A percentile compares a stretch with the other conserved stretches of the same genome.
Evolutionary conservation across 148 eudicot species (phyloP).

Genomic region (Chenopodium album): DNA sequence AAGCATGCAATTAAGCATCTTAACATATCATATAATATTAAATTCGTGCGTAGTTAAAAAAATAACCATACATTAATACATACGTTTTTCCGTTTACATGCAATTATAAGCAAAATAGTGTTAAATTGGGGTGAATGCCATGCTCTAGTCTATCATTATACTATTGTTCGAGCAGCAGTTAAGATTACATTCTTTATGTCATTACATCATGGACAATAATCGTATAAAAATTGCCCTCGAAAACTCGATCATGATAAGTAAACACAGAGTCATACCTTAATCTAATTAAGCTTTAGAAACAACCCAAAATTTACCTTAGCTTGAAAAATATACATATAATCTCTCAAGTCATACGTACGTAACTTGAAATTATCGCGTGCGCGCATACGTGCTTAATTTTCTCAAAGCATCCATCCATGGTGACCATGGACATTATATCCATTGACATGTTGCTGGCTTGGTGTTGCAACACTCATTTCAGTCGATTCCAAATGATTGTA

Average conservation of each 20-base stretch:
- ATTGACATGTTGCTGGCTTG: conserved; percentile 35
- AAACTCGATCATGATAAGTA: not conserved
- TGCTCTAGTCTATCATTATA: not conserved
- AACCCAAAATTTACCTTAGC: conserved; percentile 25
- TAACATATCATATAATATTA: too few species aligned
- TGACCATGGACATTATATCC: conserved; percentile 41
- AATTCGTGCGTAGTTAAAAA: too few species aligned
- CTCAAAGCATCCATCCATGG: conserved; percentile 59
- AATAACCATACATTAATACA: not conserved
- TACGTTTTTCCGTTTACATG: not conserved
- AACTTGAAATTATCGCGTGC: not conserved
- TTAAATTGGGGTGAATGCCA: not conserved
- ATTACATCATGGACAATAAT: conserved; percentile 22
- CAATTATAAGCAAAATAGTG: conserved; percentile 9
- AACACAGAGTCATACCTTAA: not conserved
- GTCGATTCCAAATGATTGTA: conserved; percentile 32
- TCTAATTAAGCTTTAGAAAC: conserved; percentile 7
- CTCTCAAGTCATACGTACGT: not conserved
- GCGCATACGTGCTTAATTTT: not conserved
- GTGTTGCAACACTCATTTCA: conserved; percentile 31
- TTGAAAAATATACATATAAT: conserved; percentile 7
- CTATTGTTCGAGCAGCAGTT: too few species aligned
- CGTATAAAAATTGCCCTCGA: conserved; percentile 14
- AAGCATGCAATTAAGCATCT: too few species aligned
- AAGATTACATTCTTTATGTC: conserved; percentile 3